These are phyloP conservation scores for Mucor irregularis DNA, from an alignment of 371 early-diverging fungal genomes.

Conservation along the genomic window DNA sequence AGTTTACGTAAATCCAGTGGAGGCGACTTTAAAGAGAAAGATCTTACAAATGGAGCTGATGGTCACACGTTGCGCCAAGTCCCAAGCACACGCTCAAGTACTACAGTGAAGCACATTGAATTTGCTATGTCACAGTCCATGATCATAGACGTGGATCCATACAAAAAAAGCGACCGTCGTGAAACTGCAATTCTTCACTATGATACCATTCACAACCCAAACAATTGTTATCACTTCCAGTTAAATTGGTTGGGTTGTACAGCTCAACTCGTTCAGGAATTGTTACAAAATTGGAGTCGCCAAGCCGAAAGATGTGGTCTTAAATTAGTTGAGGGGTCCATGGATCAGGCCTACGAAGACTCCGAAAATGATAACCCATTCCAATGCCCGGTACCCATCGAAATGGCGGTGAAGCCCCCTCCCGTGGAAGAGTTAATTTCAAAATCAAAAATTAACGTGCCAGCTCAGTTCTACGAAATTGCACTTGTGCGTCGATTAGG, in stretches of 20 bases:
- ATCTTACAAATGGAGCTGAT: neutral
- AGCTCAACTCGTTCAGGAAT: conserved; percentile 85
- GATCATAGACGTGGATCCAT: conserved; percentile 80
- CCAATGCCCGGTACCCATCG: conserved; percentile 76
- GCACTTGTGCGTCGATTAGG: conserved; percentile 81
- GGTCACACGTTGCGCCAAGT: conserved; percentile 11
- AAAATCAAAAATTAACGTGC: conserved; percentile 54
- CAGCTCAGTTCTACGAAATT: conserved; percentile 75
- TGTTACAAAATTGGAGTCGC: conserved; percentile 82
- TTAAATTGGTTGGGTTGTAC: conserved; percentile 96
- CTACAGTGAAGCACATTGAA: neutral
- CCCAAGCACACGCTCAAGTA: conserved; percentile 12
- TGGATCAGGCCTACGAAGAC: conserved; percentile 73
- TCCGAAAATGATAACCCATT: conserved; percentile 86
- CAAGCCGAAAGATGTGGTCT: conserved; percentile 89
- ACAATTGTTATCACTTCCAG: conserved; percentile 90
- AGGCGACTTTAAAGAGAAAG: conserved; percentile 4
- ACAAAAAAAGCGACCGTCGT: conserved; percentile 68
- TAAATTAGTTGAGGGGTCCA: conserved; percentile 89
- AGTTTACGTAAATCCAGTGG: conserved; percentile 30
- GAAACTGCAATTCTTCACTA: conserved; percentile 90
- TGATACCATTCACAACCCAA: conserved; percentile 87
- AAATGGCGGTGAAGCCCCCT: conserved; percentile 70
- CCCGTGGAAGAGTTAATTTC: conserved; percentile 41
- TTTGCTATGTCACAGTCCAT: conserved; percentile 63